A percentile compares a stretch with the other conserved stretches of the same genome.
Evolutionary conservation across 345 rosid genomes (phyloP).

Genomic region (Luvunga scandens): DNA sequence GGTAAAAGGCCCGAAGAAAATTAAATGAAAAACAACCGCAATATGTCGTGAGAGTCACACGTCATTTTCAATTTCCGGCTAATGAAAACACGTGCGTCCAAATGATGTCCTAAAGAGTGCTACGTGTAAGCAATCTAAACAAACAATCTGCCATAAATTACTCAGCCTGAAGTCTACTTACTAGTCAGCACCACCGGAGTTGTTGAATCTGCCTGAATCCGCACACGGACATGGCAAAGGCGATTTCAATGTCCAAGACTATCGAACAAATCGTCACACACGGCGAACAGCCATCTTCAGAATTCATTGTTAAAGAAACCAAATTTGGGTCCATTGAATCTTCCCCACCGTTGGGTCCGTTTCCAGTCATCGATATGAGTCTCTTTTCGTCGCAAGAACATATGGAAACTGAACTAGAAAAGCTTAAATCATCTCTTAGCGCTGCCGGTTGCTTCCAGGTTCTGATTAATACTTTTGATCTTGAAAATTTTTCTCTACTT

Average conservation of each 20-base stretch:
- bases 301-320: constrained; percentile 20
- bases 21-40: too few relatives aligned
- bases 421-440: constrained; percentile 35
- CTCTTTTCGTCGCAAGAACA: constrained; percentile 11
- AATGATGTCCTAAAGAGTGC: too few relatives aligned
- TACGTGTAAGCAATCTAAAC: too few relatives aligned
- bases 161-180: neutral
- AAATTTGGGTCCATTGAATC: constrained; percentile 15
- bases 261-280: constrained; percentile 19
- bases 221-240: neutral
- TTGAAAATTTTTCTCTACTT: neutral
- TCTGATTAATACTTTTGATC: neutral
- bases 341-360: constrained; percentile 5
- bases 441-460: constrained; percentile 53
- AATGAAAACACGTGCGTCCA: too few relatives aligned
- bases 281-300: constrained; percentile 29
- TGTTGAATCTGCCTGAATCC: neutral
- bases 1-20: too few relatives aligned
- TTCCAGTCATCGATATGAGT: constrained; percentile 30
- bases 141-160: neutral
- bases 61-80: too few relatives aligned
- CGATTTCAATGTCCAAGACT: neutral
- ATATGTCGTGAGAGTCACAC: too few relatives aligned
- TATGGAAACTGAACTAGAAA: constrained; percentile 17
- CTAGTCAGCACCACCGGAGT: neutral